A percentile compares a stretch with the other conserved stretches of the same genome.
Evolutionary conservation across 257 asterid species (phyloP).

Genomic region (Ajuga chamaepitys): DNA sequence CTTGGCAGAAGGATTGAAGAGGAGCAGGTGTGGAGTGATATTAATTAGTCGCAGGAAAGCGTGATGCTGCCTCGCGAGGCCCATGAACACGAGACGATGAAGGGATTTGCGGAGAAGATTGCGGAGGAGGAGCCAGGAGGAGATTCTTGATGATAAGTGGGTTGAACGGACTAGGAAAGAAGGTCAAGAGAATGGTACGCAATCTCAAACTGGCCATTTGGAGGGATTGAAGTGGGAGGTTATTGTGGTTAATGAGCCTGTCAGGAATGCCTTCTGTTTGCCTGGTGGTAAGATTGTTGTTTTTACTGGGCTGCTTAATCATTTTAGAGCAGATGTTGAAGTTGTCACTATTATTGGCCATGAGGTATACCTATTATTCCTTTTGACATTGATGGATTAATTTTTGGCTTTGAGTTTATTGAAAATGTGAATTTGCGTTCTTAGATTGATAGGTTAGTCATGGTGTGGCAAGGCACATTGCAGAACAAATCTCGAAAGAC

Average conservation of each 20-base stretch:
- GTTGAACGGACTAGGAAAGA: conserved; percentile 65
- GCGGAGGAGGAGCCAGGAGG: conserved; percentile 62
- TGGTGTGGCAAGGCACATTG: conserved; percentile 88
- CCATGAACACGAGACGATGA: conserved; percentile 26
- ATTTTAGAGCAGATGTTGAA: conserved; percentile 76
- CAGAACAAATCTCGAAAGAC: conserved; percentile 78
- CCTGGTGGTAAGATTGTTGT: conserved; percentile 99
- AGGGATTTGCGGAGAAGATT: conserved; percentile 27
- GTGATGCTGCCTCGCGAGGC: conserved; percentile 4
- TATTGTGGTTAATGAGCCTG: conserved; percentile 64
- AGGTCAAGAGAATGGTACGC: conserved; percentile 54
- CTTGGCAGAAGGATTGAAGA: conserved; percentile 71
- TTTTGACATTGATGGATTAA: neutral
- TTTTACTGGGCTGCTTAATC: conserved; percentile 75
- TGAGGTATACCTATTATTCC: conserved; percentile 44
- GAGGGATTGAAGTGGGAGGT: conserved; percentile 94
- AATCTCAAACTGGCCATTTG: conserved; percentile 50
- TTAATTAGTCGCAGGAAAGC: conserved; percentile 41
- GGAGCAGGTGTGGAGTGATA: conserved; percentile 75
- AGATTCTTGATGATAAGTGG: conserved; percentile 82
- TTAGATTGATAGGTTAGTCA: conserved; percentile 66
- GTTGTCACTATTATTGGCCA: conserved; percentile 83
- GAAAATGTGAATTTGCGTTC: neutral
- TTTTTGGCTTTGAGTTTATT: conserved; percentile 1
- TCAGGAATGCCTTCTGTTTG: conserved; percentile 68